These are phyloP conservation scores for Glycine latifolia DNA, from an alignment of 306 rosid genomes.

Conservation along the genomic window DNA sequence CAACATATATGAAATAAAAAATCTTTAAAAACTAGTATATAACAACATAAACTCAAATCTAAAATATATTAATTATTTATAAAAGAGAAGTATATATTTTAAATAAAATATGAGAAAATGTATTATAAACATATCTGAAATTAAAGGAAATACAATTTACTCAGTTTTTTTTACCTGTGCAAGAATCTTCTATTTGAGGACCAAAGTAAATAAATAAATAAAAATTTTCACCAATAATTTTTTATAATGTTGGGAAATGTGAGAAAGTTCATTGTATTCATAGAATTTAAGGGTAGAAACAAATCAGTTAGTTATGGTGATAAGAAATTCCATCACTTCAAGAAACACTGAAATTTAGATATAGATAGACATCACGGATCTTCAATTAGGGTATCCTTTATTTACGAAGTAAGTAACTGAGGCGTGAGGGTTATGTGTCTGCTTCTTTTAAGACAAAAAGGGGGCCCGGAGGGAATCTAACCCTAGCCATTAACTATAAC, in stretches of 20 bases:
- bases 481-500: constrained; percentile 48
- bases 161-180: background rate
- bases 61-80: no score
- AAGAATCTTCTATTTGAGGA: background rate
- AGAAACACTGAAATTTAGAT: constrained; percentile 85
- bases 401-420: constrained; percentile 44
- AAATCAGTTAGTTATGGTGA: constrained; percentile 60
- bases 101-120: no score
- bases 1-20: no score
- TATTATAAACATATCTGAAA: no score
- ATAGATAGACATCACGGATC: constrained; percentile 58
- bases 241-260: constrained; percentile 52
- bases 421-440: constrained; percentile 50
- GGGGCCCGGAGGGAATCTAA: constrained; percentile 50
- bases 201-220: background rate
- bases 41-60: no score
- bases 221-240: background rate
- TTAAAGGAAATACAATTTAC: no score
- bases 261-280: constrained; percentile 43
- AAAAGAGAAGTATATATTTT: no score
- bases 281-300: constrained; percentile 47
- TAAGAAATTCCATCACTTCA: constrained; percentile 69
- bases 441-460: constrained; percentile 56
- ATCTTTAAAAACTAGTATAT: no score
- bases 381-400: constrained; percentile 60